Evolutionary conservation across 495 filamentous ascomycete genomes (phyloP), one percentile per base, ranked within the genome.

Genomic region (Viridothelium virens): DNA sequence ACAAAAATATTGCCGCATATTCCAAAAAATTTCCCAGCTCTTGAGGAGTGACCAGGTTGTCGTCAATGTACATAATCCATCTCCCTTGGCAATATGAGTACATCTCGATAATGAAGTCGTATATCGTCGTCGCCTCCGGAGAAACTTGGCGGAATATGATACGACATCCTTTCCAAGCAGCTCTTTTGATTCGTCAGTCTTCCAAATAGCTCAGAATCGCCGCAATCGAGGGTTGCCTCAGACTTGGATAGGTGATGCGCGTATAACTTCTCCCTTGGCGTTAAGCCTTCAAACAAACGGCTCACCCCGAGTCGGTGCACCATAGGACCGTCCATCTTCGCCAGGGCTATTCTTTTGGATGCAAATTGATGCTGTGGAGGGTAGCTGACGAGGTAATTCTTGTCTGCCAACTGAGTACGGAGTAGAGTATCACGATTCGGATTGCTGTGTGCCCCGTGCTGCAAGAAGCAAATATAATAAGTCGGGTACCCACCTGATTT

Each of bases 131-230:
- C 0, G 73, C 70, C 67, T 81, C 78, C 18, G 75, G 74, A 5
- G 77, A 79, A 2, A 78, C 75, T 66, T 81, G 79, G 31, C 71
- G 69, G 3, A 81, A 53, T 53, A 80, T 74, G 39, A 80, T 76
- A 39, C 76, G 63, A 0, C 73, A 66, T 38, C 79, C 77, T 63
- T 66, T 68, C 77, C 77, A 81, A 16, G 79, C 75, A 14, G 77
- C 78, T 38, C 68, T 76, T 10, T 66, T 16, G 47, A 4, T 6
- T 25, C 12, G 41, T 44, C 0, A 48, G 31, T 38, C 11, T 34
- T 64, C 62, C 37, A 5, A 6, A 34, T 10, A 1, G 9, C 38
- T n/a, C 31, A 31, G 63, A 63, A 31, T 18, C 14, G 9, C 63
- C 14, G 9, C 63, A 47, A 59, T 41, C 34, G 59, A 65, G 38